phyloP scores from a whole-genome alignment of 768 basidiomycete genomes.

The Calocybe gangraenosa region DNA sequence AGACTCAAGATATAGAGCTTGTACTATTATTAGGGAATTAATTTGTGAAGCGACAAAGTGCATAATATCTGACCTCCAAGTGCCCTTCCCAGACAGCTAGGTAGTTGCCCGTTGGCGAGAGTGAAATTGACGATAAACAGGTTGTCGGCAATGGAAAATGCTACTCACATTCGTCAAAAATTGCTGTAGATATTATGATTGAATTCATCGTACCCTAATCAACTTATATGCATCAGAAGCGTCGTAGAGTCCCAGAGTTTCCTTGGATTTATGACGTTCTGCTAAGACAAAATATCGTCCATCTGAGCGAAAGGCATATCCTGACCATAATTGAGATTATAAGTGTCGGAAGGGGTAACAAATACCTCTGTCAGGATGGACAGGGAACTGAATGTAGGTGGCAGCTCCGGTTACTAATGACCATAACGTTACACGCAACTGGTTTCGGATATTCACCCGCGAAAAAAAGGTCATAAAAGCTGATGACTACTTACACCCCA shows the following conservation, averaged over 20 bases:
- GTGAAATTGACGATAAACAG: constrained; percentile 62
- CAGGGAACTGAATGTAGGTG: constrained; percentile 83
- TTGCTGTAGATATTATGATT: not conserved
- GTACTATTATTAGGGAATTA: constrained; percentile 43
- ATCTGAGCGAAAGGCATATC: constrained; percentile 75
- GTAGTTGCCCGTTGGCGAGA: constrained; percentile 75
- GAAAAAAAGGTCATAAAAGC: not conserved
- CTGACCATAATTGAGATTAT: constrained; percentile 31
- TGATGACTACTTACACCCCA: constrained; percentile 70
- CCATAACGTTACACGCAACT: constrained; percentile 89
- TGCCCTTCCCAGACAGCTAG: constrained; percentile 83
- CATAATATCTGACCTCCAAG: constrained; percentile 55
- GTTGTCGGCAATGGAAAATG: constrained; percentile 81
- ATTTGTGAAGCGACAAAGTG: not conserved
- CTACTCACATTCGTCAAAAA: constrained; percentile 32
- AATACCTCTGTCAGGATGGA: constrained; percentile 75
- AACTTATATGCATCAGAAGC: constrained; percentile 63
- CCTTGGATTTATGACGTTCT: constrained; percentile 88
- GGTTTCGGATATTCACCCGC: constrained; percentile 4
- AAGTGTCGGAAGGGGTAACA: constrained; percentile 1
- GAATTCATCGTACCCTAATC: constrained; percentile 50
- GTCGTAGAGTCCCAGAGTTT: constrained; percentile 85
- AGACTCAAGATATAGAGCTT: constrained; percentile 70
- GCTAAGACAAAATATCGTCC: constrained; percentile 82
- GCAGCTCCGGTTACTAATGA: constrained; percentile 70